These are phyloP conservation scores for Dactylellina drechsleri DNA, from an alignment of 2,329 filamentous ascomycete genomes.

Conservation along the genomic window DNA sequence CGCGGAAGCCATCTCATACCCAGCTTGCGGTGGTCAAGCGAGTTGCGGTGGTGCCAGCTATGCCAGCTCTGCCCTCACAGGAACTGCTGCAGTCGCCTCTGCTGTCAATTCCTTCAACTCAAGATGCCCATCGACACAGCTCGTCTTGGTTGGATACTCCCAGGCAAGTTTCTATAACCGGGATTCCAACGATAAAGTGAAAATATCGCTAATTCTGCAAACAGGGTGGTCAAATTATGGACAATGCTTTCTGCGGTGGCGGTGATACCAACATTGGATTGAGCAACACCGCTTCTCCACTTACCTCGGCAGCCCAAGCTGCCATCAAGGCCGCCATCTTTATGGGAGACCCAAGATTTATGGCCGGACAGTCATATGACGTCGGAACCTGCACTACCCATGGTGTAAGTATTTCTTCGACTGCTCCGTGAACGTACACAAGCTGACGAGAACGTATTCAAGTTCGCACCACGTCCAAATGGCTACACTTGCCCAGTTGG, in stretches of 20 bases:
- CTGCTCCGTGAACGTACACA: not conserved
- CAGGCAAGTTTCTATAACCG: constrained; percentile 63
- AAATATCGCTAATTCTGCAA: not conserved
- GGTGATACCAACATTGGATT: constrained; percentile 65
- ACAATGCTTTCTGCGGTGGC: constrained; percentile 71
- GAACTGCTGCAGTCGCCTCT: constrained; percentile 69
- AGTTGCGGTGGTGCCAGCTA: constrained; percentile 71
- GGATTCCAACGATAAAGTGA: not conserved
- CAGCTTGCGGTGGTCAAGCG: constrained; percentile 72
- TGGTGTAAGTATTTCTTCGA: constrained; percentile 65
- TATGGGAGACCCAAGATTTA: constrained; percentile 72
- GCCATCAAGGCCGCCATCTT: constrained; percentile 73
- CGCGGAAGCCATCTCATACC: constrained; percentile 69
- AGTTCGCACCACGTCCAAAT: constrained; percentile 67
- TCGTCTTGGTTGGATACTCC: constrained; percentile 73
- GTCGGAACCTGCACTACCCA: constrained; percentile 70
- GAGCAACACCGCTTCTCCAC: constrained; percentile 63
- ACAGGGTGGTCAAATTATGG: constrained; percentile 72
- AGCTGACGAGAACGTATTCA: not conserved
- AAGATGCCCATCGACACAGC: constrained; percentile 68
- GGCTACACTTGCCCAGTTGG: constrained; percentile 68
- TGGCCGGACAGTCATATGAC: constrained; percentile 69
- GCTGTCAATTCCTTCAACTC: constrained; percentile 71
- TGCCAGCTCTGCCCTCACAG: constrained; percentile 69
- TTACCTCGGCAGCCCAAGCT: constrained; percentile 65